Percentiles rank a stretch among this genome's conserved stretches.
Evolutionary conservation across 2,329 filamentous ascomycete species (phyloP).

Genomic region (Fulvia fulva): DNA sequence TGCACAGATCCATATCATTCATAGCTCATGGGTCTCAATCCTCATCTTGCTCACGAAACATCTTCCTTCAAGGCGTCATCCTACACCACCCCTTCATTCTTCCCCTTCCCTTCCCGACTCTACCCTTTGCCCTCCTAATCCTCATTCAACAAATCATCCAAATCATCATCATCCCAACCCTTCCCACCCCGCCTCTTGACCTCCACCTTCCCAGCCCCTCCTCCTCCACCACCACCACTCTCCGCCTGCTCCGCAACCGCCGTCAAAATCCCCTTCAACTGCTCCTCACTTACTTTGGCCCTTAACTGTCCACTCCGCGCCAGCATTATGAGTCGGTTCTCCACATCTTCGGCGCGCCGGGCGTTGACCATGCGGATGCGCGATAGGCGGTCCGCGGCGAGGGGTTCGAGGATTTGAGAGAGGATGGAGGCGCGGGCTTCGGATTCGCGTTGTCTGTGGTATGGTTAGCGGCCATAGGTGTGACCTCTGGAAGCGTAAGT

Average conservation of each 20-base stretch:
- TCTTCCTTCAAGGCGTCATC: not conserved
- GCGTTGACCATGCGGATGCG: slow-evolving; percentile 96
- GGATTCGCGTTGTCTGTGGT: slow-evolving; percentile 43
- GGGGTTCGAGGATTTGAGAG: slow-evolving; percentile 88
- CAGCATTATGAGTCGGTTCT: slow-evolving; percentile 89
- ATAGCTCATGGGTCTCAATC: not conserved
- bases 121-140: slow-evolving; percentile 14
- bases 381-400: slow-evolving; percentile 86
- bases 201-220: slow-evolving; percentile 65
- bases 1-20: not conserved
- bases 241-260: slow-evolving; percentile 72
- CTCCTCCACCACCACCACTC: slow-evolving; percentile 45
- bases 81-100: not conserved
- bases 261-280: slow-evolving; percentile 86
- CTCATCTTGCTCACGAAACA: not conserved
- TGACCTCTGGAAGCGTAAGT: no score
- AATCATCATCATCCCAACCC: slow-evolving; percentile 79
- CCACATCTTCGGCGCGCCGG: slow-evolving; percentile 80
- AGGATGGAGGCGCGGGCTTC: slow-evolving; percentile 76
- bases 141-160: slow-evolving; percentile 63
- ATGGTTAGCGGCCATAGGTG: slow-evolving; percentile 16
- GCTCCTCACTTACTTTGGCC: slow-evolving; percentile 82
- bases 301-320: slow-evolving; percentile 83
- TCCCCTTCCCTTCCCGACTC: not conserved
- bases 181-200: slow-evolving; percentile 72